Conservation (phyloP, 331 rosid genomes). For the Phaseolus coccineus region DNA sequence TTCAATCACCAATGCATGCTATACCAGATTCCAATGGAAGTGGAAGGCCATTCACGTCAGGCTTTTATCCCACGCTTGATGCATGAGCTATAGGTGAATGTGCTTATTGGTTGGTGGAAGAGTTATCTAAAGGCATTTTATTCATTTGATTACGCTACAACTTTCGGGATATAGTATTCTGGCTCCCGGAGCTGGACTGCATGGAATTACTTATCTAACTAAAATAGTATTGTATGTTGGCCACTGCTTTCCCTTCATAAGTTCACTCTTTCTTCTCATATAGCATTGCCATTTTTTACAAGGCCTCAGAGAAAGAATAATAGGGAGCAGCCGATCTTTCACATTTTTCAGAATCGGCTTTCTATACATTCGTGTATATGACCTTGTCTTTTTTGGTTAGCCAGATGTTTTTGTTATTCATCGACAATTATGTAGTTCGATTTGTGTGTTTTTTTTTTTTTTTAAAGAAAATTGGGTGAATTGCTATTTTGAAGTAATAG, state of each 20-base stretch:
- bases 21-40: slow-evolving; percentile 80
- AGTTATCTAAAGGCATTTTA: slow-evolving; percentile 50
- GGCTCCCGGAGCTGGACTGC: slow-evolving; percentile 51
- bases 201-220: slow-evolving; percentile 48
- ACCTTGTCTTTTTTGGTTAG: slow-evolving; percentile 20
- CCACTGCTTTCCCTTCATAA: slow-evolving; percentile 32
- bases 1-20: slow-evolving; percentile 63
- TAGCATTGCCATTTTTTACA: slow-evolving; percentile 38
- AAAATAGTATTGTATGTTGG: slow-evolving; percentile 43
- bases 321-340: slow-evolving; percentile 42
- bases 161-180: slow-evolving; percentile 54
- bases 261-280: slow-evolving; percentile 40
- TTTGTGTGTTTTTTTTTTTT: not conserved
- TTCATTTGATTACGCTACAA: slow-evolving; percentile 63
- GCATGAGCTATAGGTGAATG: slow-evolving; percentile 42
- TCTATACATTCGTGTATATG: slow-evolving; percentile 43
- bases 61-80: slow-evolving; percentile 64
- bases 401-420: not conserved
- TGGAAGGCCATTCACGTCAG: slow-evolving; percentile 62
- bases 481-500: not conserved
- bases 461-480: not conserved
- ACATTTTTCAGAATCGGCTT: slow-evolving; percentile 44
- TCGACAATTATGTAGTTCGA: slow-evolving; percentile 17
- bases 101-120: slow-evolving; percentile 40
- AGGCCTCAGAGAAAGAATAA: slow-evolving; percentile 58